These are phyloP conservation scores for Daldinia sp. DNA, from an alignment of 2,329 filamentous ascomycete genomes.

Conservation along the genomic window DNA sequence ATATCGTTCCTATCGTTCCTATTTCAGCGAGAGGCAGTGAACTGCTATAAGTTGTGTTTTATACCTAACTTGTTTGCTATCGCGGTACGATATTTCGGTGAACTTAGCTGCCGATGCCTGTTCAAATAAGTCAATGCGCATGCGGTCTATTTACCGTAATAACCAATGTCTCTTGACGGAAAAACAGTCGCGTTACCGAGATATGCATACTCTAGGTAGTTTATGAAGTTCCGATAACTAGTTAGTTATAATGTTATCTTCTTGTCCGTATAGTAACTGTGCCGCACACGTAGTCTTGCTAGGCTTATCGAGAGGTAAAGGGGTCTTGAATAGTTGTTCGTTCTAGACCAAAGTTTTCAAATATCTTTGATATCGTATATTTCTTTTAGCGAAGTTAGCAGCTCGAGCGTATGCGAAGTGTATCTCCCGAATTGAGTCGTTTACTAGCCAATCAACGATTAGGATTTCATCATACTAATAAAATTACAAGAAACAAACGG, in stretches of 20 bases:
- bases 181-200: conserved; percentile 11
- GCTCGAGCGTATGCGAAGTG: neutral
- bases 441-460: conserved; percentile 34
- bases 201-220: conserved; percentile 10
- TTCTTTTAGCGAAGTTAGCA: conserved; percentile 5
- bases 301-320: neutral
- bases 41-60: neutral
- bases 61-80: neutral
- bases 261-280: neutral
- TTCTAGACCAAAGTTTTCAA: neutral
- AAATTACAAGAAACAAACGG: conserved; percentile 22
- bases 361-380: neutral
- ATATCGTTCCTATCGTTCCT: neutral
- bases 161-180: neutral
- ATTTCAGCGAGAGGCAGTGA: neutral
- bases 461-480: conserved; percentile 9
- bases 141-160: neutral
- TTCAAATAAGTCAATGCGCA: neutral
- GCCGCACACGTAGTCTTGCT: neutral
- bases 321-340: neutral
- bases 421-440: conserved; percentile 30
- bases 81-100: neutral
- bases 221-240: too few species aligned
- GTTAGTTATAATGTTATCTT: neutral
- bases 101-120: neutral